Percentiles rank a stretch among this genome's conserved stretches.
phyloP scores from a whole-genome alignment of 2,329 filamentous ascomycete species.

The Pseudogymnoascus pannorum region DNA sequence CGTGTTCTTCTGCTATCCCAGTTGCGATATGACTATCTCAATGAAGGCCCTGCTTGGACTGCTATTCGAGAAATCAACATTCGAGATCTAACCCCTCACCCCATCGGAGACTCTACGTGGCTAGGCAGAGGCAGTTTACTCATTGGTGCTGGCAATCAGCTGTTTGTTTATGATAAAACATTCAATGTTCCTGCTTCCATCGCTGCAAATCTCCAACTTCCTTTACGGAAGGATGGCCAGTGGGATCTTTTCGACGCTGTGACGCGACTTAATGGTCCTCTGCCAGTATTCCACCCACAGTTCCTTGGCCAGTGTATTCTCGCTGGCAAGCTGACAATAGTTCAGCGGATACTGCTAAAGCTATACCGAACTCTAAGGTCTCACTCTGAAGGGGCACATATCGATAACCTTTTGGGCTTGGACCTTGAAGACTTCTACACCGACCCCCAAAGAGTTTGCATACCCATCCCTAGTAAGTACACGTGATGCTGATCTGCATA shows the following conservation, averaged over 20 bases:
- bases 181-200: slow-evolving; percentile 41
- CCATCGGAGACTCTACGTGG: slow-evolving; percentile 92
- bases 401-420: slow-evolving; percentile 71
- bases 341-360: slow-evolving; percentile 64
- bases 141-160: slow-evolving; percentile 82
- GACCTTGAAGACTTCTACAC: slow-evolving; percentile 52
- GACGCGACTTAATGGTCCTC: slow-evolving; percentile 73
- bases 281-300: slow-evolving; percentile 89
- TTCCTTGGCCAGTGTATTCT: slow-evolving; percentile 82
- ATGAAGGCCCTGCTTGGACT: slow-evolving; percentile 83
- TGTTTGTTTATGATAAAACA: slow-evolving; percentile 77
- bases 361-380: slow-evolving; percentile 75
- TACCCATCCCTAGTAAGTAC: neutral
- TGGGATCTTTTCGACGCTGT: slow-evolving; percentile 73
- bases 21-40: slow-evolving; percentile 85
- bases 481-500: slow-evolving; percentile 16
- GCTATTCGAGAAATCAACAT: slow-evolving; percentile 76
- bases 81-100: slow-evolving; percentile 74
- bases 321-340: slow-evolving; percentile 64
- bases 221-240: slow-evolving; percentile 16
- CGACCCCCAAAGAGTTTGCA: slow-evolving; percentile 20
- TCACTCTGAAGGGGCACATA: slow-evolving; percentile 68
- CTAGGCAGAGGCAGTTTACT: slow-evolving; percentile 76
- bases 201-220: slow-evolving; percentile 15
- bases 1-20: slow-evolving; percentile 76